Conservation (phyloP, 768 basidiomycete genomes). For the Hebeloma cylindrosporum region DNA sequence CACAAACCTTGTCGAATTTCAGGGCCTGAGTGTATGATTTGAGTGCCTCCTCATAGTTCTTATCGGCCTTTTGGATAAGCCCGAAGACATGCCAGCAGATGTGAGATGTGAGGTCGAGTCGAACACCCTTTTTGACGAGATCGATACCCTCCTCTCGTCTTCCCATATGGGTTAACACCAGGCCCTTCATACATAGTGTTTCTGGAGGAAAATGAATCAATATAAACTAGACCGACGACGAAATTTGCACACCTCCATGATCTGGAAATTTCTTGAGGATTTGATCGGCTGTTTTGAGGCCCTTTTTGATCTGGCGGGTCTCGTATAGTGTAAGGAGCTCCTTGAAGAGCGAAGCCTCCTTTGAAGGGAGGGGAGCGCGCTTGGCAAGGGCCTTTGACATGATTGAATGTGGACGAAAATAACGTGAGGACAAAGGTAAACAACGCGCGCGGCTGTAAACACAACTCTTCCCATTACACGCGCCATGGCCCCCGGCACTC, state of each 20-base stretch:
- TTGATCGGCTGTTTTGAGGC: slow-evolving; percentile 85
- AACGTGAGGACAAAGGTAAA: slow-evolving; percentile 36
- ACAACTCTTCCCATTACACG: not conserved
- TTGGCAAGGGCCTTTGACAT: slow-evolving; percentile 47
- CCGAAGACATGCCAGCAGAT: slow-evolving; percentile 99
- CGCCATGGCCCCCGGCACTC: slow-evolving; percentile 83
- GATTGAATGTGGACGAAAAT: slow-evolving; percentile 14
- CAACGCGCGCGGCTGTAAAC: slow-evolving; percentile 37
- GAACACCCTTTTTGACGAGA: slow-evolving; percentile 81
- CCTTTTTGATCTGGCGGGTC: slow-evolving; percentile 84
- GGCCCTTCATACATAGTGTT: slow-evolving; percentile 95
- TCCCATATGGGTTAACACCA: slow-evolving; percentile 79
- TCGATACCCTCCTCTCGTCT: slow-evolving; percentile 79
- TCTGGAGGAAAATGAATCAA: slow-evolving; percentile 47
- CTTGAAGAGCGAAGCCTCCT: slow-evolving; percentile 84
- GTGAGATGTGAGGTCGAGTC: slow-evolving; percentile 81
- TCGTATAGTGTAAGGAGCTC: slow-evolving; percentile 89
- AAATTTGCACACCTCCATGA: slow-evolving; percentile 75
- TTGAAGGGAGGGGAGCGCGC: slow-evolving; percentile 64
- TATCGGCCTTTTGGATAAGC: slow-evolving; percentile 90
- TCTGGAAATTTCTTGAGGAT: slow-evolving; percentile 95
- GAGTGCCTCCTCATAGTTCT: slow-evolving; percentile 91
- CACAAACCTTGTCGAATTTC: slow-evolving; percentile 80
- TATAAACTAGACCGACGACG: not conserved
- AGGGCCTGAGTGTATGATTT: slow-evolving; percentile 91